Evolutionary conservation across 1,139 yeast genomes (phyloP).

Genomic region (Kluyveromyces sp.): DNA sequence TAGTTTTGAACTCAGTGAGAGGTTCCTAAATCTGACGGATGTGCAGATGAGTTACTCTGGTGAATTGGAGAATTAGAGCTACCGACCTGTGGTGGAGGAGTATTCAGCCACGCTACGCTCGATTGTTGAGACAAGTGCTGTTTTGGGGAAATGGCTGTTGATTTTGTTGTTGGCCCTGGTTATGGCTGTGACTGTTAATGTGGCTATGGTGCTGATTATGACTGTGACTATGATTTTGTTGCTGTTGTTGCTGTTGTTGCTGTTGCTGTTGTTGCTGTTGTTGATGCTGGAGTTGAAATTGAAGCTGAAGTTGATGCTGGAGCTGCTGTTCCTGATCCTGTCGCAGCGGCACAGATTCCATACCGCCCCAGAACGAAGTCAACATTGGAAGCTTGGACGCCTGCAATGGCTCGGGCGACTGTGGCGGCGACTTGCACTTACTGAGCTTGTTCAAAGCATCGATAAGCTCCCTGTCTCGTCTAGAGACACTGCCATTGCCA

Average conservation of each 20-base stretch:
- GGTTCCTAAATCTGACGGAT: neutral
- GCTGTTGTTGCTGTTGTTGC: neutral
- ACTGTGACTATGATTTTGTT: neutral
- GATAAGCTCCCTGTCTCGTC: slow-evolving; percentile 4
- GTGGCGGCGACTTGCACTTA: slow-evolving; percentile 2
- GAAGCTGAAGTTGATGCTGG: neutral
- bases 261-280: neutral
- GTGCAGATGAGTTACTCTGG: neutral
- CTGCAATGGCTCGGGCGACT: slow-evolving; percentile 3
- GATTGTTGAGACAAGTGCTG: no score
- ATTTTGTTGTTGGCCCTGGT: neutral
- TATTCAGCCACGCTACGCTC: neutral
- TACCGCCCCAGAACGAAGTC: slow-evolving; percentile 3
- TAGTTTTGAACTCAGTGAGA: neutral
- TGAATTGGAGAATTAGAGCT: neutral
- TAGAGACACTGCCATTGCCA: neutral
- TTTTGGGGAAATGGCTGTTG: no score
- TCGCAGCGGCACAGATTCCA: slow-evolving; percentile 5
- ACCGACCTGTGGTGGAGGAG: neutral
- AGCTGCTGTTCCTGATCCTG: slow-evolving; percentile 1
- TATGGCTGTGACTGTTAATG: neutral
- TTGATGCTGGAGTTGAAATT: neutral
- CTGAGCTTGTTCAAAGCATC: slow-evolving; percentile 3
- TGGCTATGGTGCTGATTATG: neutral
- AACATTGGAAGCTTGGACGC: slow-evolving; percentile 1